A percentile compares a stretch with the other conserved stretches of the same genome.
phyloP scores from a whole-genome alignment of 176 grass and related monocot genomes.

The Phyllostachys edulis region DNA sequence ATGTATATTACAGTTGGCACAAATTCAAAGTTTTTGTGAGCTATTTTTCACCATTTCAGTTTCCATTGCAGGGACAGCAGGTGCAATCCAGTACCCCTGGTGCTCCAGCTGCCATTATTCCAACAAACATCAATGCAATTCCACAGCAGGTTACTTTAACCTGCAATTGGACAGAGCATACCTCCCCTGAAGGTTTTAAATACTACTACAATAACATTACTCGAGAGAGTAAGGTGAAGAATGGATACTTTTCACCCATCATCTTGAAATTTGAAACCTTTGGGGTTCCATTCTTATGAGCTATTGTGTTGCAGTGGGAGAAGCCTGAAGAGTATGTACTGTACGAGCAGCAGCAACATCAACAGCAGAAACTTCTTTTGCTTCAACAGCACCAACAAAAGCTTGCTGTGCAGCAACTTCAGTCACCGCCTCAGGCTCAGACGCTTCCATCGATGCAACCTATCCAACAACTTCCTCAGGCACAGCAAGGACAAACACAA shows the following conservation, averaged over 20 bases:
- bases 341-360: slow-evolving; percentile 83
- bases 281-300: neutral
- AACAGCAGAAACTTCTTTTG: slow-evolving; percentile 87
- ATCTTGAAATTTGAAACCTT: neutral
- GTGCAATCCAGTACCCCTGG: slow-evolving; percentile 51
- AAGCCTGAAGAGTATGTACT: slow-evolving; percentile 90
- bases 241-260: slow-evolving; percentile 1
- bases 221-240: slow-evolving; percentile 89
- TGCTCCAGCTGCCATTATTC: slow-evolving; percentile 48
- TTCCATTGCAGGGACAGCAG: slow-evolving; percentile 40
- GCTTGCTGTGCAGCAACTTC: slow-evolving; percentile 75
- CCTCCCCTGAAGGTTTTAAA: slow-evolving; percentile 93
- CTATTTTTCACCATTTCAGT: slow-evolving; percentile 39
- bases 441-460: slow-evolving; percentile 54
- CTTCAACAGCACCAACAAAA: slow-evolving; percentile 96
- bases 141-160: slow-evolving; percentile 53
- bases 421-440: slow-evolving; percentile 65
- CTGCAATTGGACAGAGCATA: slow-evolving; percentile 98
- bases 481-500: slow-evolving; percentile 74
- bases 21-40: slow-evolving; percentile 1
- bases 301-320: slow-evolving; percentile 69
- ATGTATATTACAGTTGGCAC: slow-evolving; percentile 1
- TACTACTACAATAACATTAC: slow-evolving; percentile 93
- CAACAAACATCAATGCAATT: slow-evolving; percentile 48
- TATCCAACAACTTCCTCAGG: slow-evolving; percentile 59